Base-by-base conservation (phyloP, 805 yeast genomes). In the Ogataea zsoltii region DNA sequence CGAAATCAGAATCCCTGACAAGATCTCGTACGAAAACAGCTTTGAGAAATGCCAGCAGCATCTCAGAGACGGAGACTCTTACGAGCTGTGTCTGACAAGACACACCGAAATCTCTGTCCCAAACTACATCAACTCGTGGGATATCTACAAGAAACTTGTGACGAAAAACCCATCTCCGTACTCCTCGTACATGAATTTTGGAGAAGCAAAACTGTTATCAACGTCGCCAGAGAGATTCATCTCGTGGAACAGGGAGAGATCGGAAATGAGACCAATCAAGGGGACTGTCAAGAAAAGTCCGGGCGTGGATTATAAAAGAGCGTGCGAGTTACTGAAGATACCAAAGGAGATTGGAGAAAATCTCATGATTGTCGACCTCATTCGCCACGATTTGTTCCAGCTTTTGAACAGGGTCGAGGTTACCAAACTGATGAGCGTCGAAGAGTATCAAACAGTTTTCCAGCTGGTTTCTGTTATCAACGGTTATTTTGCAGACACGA, bases 311-410 rank as follows among this genome's bases (percentile, higher is more conserved):
- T 56, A 71, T 9, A 83, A 72, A 28, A 68, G 68, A 28, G 98
- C 97, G 0, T 70, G 80, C 3, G 62, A 65, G 31, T 76, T 89
- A 16, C 67, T 92, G 37, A 77, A 83, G 42, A 83, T 95, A 1
- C 94, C 95, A 3, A 94, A 94, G 63, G 99, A 94, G 64, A 79
- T 85, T 61, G 99, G 96, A 0, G 99, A 94, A 61, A 94, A 94
- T 54, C 70, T 94, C 46, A 94, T 94, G 99, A 94, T 94, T 68
- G 95, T 94, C 7, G 99, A 94, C 64, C 68, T 94, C 46, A 95
- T 94, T 38, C 77, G 99, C 45, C 97, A 95, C 66, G 99, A 94
- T 61, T 71, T 94, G 38, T 82, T 80, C 58, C 81, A 82, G 53
- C 70, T 88, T 33, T 69, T 89, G 13, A 70, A 78, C 0, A 61